Evolutionary conservation across 805 yeast genomes (phyloP).

Genomic region (Metschnikowia aberdeeniae): DNA sequence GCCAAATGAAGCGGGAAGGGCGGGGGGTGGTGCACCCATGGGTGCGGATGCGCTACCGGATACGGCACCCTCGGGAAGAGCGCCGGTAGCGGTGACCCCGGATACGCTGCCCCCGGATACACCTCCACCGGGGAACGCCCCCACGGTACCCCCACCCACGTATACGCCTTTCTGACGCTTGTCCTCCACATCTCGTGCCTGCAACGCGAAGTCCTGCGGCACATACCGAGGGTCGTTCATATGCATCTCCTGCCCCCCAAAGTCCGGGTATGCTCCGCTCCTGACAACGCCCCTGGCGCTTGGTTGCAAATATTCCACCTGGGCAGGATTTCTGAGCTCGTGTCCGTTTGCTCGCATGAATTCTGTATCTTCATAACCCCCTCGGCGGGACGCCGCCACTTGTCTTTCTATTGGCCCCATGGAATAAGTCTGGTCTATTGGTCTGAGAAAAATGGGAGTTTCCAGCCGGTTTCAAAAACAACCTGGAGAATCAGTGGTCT

Average conservation of each 20-base stretch:
- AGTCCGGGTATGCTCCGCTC: background rate
- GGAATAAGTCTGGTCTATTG: conserved; percentile 16
- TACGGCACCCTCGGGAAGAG: background rate
- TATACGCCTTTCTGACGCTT: conserved; percentile 12
- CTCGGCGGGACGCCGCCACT: conserved; percentile 7
- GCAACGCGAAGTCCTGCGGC: conserved; percentile 13
- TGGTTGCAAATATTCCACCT: conserved; percentile 10
- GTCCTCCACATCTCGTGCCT: conserved; percentile 15
- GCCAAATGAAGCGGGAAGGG: too few relatives aligned
- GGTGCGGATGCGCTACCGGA: too few relatives aligned
- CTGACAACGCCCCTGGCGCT: background rate
- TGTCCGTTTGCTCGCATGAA: conserved; percentile 7
- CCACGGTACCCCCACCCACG: background rate
- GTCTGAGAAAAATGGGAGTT: background rate
- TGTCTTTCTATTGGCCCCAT: conserved; percentile 14
- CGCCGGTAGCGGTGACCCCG: background rate
- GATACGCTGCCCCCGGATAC: background rate
- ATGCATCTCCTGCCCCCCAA: conserved; percentile 6
- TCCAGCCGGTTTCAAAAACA: background rate
- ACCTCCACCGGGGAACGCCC: background rate
- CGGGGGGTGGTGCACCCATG: too few relatives aligned
- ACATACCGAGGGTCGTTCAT: conserved; percentile 15
- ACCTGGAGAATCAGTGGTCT: too few relatives aligned
- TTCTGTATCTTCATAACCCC: conserved; percentile 16
- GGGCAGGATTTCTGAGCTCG: conserved; percentile 15